phyloP scores from a whole-genome alignment of 176 grass and related monocot genomes.

The Ensete ventricosum region DNA sequence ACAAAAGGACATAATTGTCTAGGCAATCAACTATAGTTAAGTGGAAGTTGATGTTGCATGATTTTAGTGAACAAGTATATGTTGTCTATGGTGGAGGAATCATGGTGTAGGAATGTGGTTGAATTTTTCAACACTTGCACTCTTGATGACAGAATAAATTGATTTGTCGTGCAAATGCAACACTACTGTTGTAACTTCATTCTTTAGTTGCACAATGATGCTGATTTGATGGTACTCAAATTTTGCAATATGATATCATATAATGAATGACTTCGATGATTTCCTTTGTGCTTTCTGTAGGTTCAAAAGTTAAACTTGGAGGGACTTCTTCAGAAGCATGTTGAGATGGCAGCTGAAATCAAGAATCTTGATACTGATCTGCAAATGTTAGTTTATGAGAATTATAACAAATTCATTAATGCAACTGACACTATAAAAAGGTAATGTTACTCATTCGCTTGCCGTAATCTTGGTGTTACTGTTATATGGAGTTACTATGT shows the following conservation, averaged over 20 bases:
- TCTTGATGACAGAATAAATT: no score
- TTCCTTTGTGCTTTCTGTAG: slow-evolving; percentile 30
- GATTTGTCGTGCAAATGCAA: background rate
- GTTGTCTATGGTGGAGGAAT: no score
- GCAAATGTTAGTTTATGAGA: slow-evolving; percentile 98
- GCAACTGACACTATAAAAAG: slow-evolving; percentile 98
- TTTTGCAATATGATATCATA: background rate
- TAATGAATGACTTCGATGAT: background rate
- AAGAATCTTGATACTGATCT: slow-evolving; percentile 99
- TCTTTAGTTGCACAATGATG: background rate
- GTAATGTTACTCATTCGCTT: slow-evolving; percentile 19
- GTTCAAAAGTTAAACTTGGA: slow-evolving; percentile 93
- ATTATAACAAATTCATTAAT: slow-evolving; percentile 99
- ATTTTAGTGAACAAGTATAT: no score
- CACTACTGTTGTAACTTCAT: background rate
- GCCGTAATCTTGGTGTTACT: background rate
- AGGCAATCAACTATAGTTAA: no score
- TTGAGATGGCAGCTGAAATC: slow-evolving; percentile 97
- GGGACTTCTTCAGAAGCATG: slow-evolving; percentile 81
- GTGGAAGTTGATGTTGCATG: no score
- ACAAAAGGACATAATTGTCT: no score
- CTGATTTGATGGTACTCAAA: background rate
- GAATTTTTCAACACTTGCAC: no score
- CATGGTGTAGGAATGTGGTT: no score
- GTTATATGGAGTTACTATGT: background rate